Evolutionary conservation across 202 grass and related monocot genomes (phyloP).

Genomic region (Schoenoplectus tabernaemontani): DNA sequence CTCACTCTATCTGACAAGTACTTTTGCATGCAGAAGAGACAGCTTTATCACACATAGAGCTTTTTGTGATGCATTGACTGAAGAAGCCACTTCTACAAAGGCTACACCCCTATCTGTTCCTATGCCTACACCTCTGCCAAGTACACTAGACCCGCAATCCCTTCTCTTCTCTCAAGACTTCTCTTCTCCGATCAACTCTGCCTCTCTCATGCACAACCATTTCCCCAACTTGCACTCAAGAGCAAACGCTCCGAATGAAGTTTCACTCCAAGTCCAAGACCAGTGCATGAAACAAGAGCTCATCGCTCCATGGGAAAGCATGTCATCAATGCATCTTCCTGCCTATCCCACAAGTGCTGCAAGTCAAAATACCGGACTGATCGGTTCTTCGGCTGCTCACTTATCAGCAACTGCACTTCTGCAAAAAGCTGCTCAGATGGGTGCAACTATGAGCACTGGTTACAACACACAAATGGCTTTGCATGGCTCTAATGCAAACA

Average conservation of each 20-base stretch:
- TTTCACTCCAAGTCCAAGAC: constrained; percentile 13
- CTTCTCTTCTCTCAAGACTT: constrained; percentile 35
- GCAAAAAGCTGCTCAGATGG: constrained; percentile 85
- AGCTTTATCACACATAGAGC: constrained; percentile 99
- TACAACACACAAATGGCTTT: constrained; percentile 45
- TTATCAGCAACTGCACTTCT: constrained; percentile 88
- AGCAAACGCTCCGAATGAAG: not conserved
- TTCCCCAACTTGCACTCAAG: constrained; percentile 4
- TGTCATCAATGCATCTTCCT: constrained; percentile 19
- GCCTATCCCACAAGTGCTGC: constrained; percentile 1
- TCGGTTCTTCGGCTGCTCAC: constrained; percentile 23
- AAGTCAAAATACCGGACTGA: constrained; percentile 6
- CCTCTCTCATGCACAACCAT: constrained; percentile 13
- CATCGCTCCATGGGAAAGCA: constrained; percentile 21
- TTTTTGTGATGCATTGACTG: constrained; percentile 91
- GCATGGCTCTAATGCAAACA: constrained; percentile 20
- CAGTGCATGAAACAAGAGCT: constrained; percentile 27
- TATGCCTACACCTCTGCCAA: not conserved
- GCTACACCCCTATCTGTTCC: not conserved
- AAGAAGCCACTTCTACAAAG: constrained; percentile 38
- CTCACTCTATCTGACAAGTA: constrained; percentile 12
- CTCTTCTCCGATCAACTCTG: constrained; percentile 8
- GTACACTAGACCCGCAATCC: constrained; percentile 8
- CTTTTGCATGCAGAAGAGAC: constrained; percentile 64
- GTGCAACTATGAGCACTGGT: constrained; percentile 43